phyloP scores from a whole-genome alignment of 106 monocot species.

The Gastrodia elata region DNA sequence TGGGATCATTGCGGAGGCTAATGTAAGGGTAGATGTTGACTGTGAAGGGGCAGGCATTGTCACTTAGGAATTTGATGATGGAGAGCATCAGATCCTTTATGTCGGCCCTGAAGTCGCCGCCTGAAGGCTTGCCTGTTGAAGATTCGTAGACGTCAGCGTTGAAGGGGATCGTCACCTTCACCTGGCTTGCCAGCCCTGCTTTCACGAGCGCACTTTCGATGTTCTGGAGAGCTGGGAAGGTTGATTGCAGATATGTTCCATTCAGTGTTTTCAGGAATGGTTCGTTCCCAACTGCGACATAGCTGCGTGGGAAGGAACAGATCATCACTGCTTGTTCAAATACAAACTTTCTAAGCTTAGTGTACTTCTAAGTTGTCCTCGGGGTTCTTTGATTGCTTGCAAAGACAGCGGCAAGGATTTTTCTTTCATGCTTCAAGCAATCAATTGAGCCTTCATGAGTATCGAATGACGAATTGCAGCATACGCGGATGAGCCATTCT shows the following conservation, averaged over 20 bases:
- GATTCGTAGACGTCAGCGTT: slow-evolving; percentile 84
- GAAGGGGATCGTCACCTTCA: slow-evolving; percentile 73
- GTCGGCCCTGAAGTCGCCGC: slow-evolving; percentile 72
- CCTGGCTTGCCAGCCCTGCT: slow-evolving; percentile 54
- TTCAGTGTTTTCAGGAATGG: slow-evolving; percentile 51
- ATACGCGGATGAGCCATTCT: too few relatives aligned
- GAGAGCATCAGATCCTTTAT: slow-evolving; percentile 67
- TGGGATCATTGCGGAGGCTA: slow-evolving; percentile 60
- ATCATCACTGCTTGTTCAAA: too few relatives aligned
- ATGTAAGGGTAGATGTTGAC: slow-evolving; percentile 97
- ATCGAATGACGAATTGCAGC: too few relatives aligned
- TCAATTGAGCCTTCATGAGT: too few relatives aligned
- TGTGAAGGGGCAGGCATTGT: slow-evolving; percentile 61
- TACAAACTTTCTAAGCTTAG: too few relatives aligned
- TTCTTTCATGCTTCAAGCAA: too few relatives aligned
- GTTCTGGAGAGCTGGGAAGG: slow-evolving; percentile 75
- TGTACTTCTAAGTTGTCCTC: too few relatives aligned
- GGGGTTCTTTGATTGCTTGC: too few relatives aligned
- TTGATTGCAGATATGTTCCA: slow-evolving; percentile 40
- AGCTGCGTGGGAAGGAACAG: slow-evolving; percentile 22
- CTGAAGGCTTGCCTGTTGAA: slow-evolving; percentile 47
- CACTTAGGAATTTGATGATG: slow-evolving; percentile 68
- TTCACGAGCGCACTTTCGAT: slow-evolving; percentile 70
- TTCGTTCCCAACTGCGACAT: slow-evolving; percentile 72
- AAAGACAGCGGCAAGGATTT: too few relatives aligned